Base-by-base conservation (phyloP, 176 grass and related monocot genomes). In the Musa acuminata region DNA sequence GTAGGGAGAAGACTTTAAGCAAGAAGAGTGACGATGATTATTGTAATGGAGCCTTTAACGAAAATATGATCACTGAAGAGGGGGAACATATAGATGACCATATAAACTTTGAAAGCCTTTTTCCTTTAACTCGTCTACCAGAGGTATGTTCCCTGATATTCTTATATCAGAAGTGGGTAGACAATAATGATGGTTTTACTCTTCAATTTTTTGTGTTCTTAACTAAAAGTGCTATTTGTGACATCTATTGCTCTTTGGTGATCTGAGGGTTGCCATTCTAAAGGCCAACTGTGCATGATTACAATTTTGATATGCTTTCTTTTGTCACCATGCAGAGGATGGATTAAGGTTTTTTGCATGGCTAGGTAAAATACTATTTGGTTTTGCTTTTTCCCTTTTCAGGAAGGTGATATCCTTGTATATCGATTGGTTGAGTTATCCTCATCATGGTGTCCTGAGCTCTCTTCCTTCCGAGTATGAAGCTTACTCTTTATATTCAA, bases 351-450 rank as follows among this genome's bases (percentile, higher is more conserved):
- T 73, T 55, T 54, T 53, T 21, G 11, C 51, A 73, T 73, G 49
- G 13, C 35, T 52, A 19, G 27, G 22, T 62, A 51, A 72, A 11
- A 51, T 49, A 12, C n/a, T 59, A 22, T 70, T 55, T 17, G 26
- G 48, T 58, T 25, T 16, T 79, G 10, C 71, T 9, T 49, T 67
- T 67, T 27, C 75, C 1, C 26, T 75, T 82, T 81, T 66, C 81
- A 98, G 95, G 90, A 87, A 86, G 90, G 90, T 62, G 95, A 98
- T 81, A 22, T 89, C 48, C 81, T 98, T 79, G 95, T 75, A 1
- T 98, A 98, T 80, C 88, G 84, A 64, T 77, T 93, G 59, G 86
- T 98, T 78, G 90, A 93, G 76, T 82, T 98, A 67, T 93, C 95
- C 75, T 82, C 86, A 43, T 82, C 82, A 13, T 98, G 86, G 87